phyloP scores from a whole-genome alignment of 1,284 basidiomycete genomes.

The Hemileia vastatrix region DNA sequence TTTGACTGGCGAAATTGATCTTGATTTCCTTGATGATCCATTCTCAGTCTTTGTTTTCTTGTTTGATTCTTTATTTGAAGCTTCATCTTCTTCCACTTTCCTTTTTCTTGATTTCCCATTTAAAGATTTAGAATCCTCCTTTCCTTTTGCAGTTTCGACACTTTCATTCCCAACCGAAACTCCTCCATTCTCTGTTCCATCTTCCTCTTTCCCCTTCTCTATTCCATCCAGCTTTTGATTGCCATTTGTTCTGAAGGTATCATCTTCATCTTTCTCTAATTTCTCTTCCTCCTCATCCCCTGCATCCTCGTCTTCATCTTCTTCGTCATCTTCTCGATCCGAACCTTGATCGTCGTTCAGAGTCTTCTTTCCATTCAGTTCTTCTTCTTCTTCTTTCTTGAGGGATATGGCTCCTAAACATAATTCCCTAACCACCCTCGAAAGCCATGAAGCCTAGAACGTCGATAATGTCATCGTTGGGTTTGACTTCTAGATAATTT shows the following conservation, averaged over 20 bases:
- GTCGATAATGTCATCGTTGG: conserved; percentile 89
- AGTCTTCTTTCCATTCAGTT: neutral
- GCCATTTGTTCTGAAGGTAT: neutral
- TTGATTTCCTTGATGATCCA: too few relatives aligned
- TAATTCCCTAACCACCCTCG: conserved; percentile 86
- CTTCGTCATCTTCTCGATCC: neutral
- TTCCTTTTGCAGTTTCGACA: neutral
- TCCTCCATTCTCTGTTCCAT: neutral
- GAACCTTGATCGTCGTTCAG: neutral
- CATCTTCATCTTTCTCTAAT: neutral
- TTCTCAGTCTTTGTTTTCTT: too few relatives aligned
- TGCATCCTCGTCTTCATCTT: neutral
- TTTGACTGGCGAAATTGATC: too few relatives aligned
- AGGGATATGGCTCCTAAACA: conserved; percentile 75
- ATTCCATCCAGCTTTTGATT: neutral
- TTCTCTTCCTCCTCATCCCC: too few relatives aligned
- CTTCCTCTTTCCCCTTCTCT: neutral
- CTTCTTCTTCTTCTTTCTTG: conserved; percentile 54
- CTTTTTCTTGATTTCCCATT: too few relatives aligned
- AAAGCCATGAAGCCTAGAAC: conserved; percentile 96
- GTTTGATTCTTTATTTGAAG: too few relatives aligned
- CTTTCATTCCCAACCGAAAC: neutral
- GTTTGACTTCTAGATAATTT: conserved; percentile 73
- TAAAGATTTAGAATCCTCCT: too few relatives aligned
- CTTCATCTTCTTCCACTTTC: too few relatives aligned